Evolutionary conservation across 1,139 yeast genomes (phyloP), one percentile per base, ranked within the genome.

Genomic region (Blastobotrys indianensis): DNA sequence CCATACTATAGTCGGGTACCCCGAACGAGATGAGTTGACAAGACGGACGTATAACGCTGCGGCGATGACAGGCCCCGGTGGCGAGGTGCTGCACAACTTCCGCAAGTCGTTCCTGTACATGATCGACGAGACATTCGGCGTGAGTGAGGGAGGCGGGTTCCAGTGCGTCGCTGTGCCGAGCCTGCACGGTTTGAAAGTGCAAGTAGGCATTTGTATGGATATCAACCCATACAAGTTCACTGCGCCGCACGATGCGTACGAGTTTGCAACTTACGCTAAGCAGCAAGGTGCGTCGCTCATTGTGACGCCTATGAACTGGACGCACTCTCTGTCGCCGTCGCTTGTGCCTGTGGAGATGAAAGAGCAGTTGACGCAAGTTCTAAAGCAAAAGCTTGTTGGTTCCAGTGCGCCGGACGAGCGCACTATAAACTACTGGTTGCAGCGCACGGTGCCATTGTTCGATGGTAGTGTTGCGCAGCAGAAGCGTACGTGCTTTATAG

Each of bases 151-250:
- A 41, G 30, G 32, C 5, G 46, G 41, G 17, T 44, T 44, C 35
- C 43, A 42, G n/a, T 44, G 48, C 16, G 12, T 30, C 25, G 44
- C 32, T 13, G 13, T 32, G 4, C 49, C 48, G 1, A 42, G 45
- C 2, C 40, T 48, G 37, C 30, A 39, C 8, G 40, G 37, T 8
- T 16, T 53, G 10, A 53, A 63, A 10, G 67, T 83, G 0, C 75
- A 80, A 38, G 72, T 88, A 48, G 97, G 96, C 0, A 87, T 90
- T n/a, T 90, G 97, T 62, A 90, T 88, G 97, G 97, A 88, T 63
- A 65, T 90, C 52, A 88, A 86, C 61, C 96, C 97, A 0, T 84
- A 85, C 62, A 75, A 84, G 60, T 90, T 88, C 61, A 72, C 76
- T 54, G 88, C 95, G 1, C 88, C 94, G 1, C 87, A 85, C 64